phyloP scores from a whole-genome alignment of 2,329 filamentous ascomycete species.

The Alternaria hordeiaustralica region DNA sequence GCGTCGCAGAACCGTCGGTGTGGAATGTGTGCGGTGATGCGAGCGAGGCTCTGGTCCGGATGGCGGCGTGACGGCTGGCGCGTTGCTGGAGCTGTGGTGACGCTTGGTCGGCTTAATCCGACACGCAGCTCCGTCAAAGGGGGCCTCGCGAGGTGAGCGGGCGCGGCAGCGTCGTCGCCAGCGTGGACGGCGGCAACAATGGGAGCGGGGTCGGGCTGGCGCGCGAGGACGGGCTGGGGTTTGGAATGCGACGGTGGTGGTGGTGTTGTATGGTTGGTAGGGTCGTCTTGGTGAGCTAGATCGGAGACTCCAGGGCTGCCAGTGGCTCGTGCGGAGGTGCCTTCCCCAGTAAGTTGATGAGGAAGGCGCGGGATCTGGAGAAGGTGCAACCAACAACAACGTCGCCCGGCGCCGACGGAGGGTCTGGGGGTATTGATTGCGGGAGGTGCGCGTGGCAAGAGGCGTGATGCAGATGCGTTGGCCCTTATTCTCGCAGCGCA shows the following conservation, averaged over 20 bases:
- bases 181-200: constrained; percentile 14
- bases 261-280: constrained; percentile 17
- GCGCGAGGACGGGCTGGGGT: constrained; percentile 2
- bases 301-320: constrained; percentile 13
- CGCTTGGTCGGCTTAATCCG: constrained; percentile 30
- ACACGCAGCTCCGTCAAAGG: constrained; percentile 25
- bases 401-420: not conserved
- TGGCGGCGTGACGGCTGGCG: constrained; percentile 30
- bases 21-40: constrained; percentile 15
- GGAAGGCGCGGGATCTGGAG: constrained; percentile 16
- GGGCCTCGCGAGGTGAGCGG: constrained; percentile 18
- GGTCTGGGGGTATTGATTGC: not conserved
- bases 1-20: constrained; percentile 34
- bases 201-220: constrained; percentile 7
- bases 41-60: constrained; percentile 27
- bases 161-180: constrained; percentile 15
- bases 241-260: constrained; percentile 10
- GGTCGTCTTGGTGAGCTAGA: constrained; percentile 14
- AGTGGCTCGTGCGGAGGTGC: constrained; percentile 13
- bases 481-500: not conserved
- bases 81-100: constrained; percentile 22
- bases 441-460: not conserved
- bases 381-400: constrained; percentile 4
- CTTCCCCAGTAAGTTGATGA: constrained; percentile 16
- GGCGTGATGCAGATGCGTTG: not conserved